Conservation (phyloP, 805 yeast species). For the Wickerhamiella sergipiensis region DNA sequence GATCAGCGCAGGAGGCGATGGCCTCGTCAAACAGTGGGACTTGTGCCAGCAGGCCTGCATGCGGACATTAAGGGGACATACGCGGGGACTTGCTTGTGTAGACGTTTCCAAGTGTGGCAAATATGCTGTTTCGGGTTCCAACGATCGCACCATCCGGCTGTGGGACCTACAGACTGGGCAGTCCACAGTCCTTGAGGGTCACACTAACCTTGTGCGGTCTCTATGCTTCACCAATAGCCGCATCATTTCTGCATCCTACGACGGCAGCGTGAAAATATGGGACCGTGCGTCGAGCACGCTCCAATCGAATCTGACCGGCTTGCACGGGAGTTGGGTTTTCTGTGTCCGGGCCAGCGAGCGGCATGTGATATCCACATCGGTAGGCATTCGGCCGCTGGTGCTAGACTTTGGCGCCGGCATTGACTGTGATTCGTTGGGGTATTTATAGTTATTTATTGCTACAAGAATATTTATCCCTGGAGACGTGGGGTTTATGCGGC, state of each 20-base stretch:
- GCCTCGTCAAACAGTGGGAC: constrained; percentile 75
- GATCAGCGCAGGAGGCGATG: constrained; percentile 44
- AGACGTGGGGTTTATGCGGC: not conserved
- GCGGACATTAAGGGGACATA: constrained; percentile 61
- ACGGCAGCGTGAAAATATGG: constrained; percentile 26
- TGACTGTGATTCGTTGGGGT: constrained; percentile 11
- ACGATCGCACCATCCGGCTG: constrained; percentile 72
- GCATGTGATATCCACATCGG: constrained; percentile 23
- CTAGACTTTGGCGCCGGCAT: constrained; percentile 23
- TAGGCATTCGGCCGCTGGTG: constrained; percentile 22
- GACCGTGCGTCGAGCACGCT: constrained; percentile 19
- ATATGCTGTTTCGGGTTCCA: constrained; percentile 69
- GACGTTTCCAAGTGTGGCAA: constrained; percentile 59
- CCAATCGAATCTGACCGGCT: constrained; percentile 18
- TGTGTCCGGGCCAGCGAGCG: constrained; percentile 21
- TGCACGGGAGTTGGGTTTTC: constrained; percentile 25
- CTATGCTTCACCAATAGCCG: constrained; percentile 17
- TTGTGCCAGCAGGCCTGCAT: constrained; percentile 53
- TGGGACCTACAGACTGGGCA: constrained; percentile 73
- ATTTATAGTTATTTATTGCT: too few species aligned
- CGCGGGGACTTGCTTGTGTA: constrained; percentile 73
- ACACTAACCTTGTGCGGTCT: constrained; percentile 69
- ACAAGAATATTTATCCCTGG: too few species aligned
- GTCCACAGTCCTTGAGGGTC: constrained; percentile 61
- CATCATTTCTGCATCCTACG: constrained; percentile 27